These are phyloP conservation scores for Hevea brasiliensis DNA, from an alignment of 345 rosid genomes.

Conservation along the genomic window DNA sequence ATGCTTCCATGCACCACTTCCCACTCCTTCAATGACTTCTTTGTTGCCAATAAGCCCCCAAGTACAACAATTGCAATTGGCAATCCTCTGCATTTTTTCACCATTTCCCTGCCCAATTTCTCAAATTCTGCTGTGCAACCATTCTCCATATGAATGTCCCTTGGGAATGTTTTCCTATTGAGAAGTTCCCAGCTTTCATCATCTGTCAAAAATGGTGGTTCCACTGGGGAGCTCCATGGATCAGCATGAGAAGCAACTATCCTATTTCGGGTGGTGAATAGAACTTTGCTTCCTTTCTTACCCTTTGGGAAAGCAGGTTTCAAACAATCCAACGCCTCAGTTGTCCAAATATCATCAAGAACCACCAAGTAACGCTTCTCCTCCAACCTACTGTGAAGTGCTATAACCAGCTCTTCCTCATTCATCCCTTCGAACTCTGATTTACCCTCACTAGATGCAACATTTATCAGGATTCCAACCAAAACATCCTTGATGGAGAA, in stretches of 20 bases:
- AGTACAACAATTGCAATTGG: conserved; percentile 18
- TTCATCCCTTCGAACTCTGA: not conserved
- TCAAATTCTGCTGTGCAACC: not conserved
- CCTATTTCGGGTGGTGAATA: not conserved
- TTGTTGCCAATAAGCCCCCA: conserved; percentile 9
- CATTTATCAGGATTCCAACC: no score
- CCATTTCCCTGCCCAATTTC: no score
- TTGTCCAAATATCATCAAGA: conserved; percentile 17
- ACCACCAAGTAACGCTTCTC: not conserved
- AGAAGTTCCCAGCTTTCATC: conserved; percentile 14
- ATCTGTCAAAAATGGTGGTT: conserved; percentile 9
- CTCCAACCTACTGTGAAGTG: not conserved
- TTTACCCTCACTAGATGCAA: not conserved
- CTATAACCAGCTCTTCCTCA: not conserved
- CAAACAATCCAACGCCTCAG: conserved; percentile 9
- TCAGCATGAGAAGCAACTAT: not conserved
- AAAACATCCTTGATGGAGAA: not conserved
- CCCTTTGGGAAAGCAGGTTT: not conserved
- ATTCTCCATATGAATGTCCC: not conserved
- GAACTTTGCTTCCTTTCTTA: conserved; percentile 1
- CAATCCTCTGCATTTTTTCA: conserved; percentile 19
- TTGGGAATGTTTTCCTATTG: not conserved
- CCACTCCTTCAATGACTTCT: no score
- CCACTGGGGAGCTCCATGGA: not conserved
- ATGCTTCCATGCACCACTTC: no score